These are phyloP conservation scores for Echinosophora koreensis DNA, from an alignment of 306 rosid genomes.

Conservation along the genomic window DNA sequence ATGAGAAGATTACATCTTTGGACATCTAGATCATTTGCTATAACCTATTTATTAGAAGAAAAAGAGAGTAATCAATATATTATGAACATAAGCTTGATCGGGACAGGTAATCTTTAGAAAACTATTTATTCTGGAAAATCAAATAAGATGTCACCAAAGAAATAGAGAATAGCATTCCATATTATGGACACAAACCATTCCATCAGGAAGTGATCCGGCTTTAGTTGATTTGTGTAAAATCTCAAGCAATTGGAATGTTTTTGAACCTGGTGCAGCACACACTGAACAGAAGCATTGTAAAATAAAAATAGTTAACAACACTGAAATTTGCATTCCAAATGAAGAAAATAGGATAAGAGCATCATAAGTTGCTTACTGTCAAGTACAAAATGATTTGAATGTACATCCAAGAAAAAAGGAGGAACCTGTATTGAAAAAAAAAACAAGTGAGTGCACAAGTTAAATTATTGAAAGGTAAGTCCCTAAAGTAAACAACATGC, in stretches of 20 bases:
- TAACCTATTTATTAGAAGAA: conserved; percentile 65
- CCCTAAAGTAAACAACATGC: conserved; percentile 29
- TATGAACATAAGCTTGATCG: conserved; percentile 37
- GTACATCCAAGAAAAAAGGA: conserved; percentile 90
- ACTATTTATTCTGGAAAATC: conserved; percentile 25
- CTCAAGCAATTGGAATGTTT: conserved; percentile 98
- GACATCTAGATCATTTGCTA: conserved; percentile 96
- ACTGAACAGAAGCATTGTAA: conserved; percentile 59
- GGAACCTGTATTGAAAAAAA: conserved; percentile 72
- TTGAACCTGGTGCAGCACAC: conserved; percentile 99
- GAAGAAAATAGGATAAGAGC: conserved; percentile 22
- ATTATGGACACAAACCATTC: conserved; percentile 72
- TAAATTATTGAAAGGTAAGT: conserved; percentile 32
- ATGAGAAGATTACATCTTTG: conserved; percentile 98
- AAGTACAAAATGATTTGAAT: conserved; percentile 79
- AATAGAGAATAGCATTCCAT: conserved; percentile 26
- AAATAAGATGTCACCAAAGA: conserved; percentile 20
- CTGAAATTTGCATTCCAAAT: conserved; percentile 11
- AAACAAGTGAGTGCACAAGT: conserved; percentile 26
- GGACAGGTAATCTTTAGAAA: conserved; percentile 28
- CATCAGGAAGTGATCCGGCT: conserved; percentile 76
- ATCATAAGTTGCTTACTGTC: conserved; percentile 79
- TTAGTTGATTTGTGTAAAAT: conserved; percentile 71
- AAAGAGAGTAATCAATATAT: conserved; percentile 32
- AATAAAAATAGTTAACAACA: conserved; percentile 44